phyloP scores from a whole-genome alignment of 1,139 yeast genomes.

The Saccharomyces uvarum region DNA sequence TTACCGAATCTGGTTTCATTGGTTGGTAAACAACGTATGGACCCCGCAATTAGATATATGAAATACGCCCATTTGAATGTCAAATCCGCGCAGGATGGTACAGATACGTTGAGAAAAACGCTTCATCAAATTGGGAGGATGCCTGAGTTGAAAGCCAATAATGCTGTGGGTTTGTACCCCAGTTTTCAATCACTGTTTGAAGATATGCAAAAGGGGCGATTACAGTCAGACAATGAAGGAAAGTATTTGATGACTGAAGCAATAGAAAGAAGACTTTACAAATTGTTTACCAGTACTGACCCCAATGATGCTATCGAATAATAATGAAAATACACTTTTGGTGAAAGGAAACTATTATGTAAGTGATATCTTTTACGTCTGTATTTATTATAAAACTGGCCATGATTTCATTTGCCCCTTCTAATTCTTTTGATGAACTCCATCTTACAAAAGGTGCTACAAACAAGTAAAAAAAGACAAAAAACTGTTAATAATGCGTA shows the following conservation, averaged over 20 bases:
- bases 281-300: slow-evolving; percentile 43
- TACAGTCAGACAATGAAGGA: slow-evolving; percentile 33
- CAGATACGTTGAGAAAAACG: slow-evolving; percentile 42
- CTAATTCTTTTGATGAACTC: slow-evolving; percentile 31
- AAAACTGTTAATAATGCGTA: not conserved
- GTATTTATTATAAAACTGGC: slow-evolving; percentile 7
- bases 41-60: slow-evolving; percentile 47
- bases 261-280: slow-evolving; percentile 40
- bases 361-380: not conserved
- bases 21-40: slow-evolving; percentile 46
- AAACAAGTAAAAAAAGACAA: not conserved
- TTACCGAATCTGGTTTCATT: slow-evolving; percentile 50
- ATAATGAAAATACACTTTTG: not conserved
- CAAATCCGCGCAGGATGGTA: slow-evolving; percentile 44
- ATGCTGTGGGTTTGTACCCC: slow-evolving; percentile 34
- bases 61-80: slow-evolving; percentile 47
- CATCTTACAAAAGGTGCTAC: slow-evolving; percentile 36
- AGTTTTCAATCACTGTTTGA: slow-evolving; percentile 36
- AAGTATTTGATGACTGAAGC: slow-evolving; percentile 36
- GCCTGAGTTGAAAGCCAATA: slow-evolving; percentile 38
- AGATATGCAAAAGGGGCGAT: slow-evolving; percentile 26
- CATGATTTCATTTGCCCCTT: not conserved
- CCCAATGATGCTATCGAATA: slow-evolving; percentile 38
- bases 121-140: slow-evolving; percentile 50
- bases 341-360: not conserved